Conservation (phyloP, 202 grass and related monocot genomes). For the Schoenoplectus triqueter region DNA sequence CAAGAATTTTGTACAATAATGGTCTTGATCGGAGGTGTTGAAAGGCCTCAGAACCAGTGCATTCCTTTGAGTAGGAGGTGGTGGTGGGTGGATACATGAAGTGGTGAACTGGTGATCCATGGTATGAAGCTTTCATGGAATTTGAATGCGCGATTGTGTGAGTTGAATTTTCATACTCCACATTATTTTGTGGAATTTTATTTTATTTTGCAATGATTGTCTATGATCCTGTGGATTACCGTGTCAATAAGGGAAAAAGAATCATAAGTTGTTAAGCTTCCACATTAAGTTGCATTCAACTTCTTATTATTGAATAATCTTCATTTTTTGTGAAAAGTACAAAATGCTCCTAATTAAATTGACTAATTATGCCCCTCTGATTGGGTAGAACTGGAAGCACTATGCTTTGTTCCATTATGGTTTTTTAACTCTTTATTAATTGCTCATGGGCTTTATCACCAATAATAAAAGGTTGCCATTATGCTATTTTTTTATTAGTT, state of each 20-base stretch:
- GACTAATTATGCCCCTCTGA: background rate
- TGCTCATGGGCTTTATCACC: background rate
- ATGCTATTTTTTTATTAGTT: slow-evolving; percentile 18
- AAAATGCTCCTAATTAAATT: background rate
- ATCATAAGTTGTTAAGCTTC: background rate
- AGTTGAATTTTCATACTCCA: background rate
- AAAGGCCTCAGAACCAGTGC: background rate
- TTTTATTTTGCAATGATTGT: background rate
- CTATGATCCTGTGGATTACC: background rate
- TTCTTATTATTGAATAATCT: background rate
- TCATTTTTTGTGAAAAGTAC: background rate
- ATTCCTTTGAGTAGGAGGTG: background rate
- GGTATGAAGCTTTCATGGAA: background rate
- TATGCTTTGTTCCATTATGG: background rate
- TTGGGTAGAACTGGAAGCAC: background rate
- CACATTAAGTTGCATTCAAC: background rate
- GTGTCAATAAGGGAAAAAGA: background rate
- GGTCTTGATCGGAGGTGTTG: background rate
- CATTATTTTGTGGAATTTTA: background rate
- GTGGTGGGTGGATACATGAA: background rate
- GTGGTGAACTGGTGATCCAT: background rate
- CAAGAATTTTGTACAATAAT: background rate
- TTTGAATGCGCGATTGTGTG: background rate
- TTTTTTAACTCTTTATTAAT: background rate
- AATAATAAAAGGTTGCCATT: background rate